Percentiles rank a stretch among this genome's conserved stretches.
Evolutionary conservation across 169 alveolate genomes (phyloP).

Genomic region (Miamiensis avidus): DNA sequence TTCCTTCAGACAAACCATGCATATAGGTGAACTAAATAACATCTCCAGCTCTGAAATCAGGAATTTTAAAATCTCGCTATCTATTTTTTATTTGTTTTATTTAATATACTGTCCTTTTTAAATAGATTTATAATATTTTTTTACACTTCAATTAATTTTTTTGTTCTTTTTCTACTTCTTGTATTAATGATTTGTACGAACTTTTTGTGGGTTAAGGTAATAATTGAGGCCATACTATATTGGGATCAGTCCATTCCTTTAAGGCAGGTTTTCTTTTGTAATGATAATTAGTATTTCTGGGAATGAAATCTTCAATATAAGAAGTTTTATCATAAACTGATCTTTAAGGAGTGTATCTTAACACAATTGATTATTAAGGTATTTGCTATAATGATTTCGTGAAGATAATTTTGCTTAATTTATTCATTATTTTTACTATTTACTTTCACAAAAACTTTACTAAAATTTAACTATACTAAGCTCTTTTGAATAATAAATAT

Average conservation of each 20-base stretch:
- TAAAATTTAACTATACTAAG: too few species aligned
- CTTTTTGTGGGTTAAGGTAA: slow-evolving; percentile 21
- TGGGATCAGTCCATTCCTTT: slow-evolving; percentile 59
- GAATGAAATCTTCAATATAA: slow-evolving; percentile 50
- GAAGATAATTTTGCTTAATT: too few species aligned
- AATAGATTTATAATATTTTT: too few species aligned
- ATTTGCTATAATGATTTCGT: too few species aligned
- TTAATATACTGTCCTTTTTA: background rate
- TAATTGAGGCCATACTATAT: slow-evolving; percentile 48
- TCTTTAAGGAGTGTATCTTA: slow-evolving; percentile 42
- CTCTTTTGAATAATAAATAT: too few species aligned
- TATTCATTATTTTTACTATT: too few species aligned
- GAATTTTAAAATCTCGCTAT: slow-evolving; percentile 21
- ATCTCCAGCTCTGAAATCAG: slow-evolving; percentile 57
- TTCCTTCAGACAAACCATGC: slow-evolving; percentile 36
- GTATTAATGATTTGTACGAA: slow-evolving; percentile 19
- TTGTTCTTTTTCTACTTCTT: slow-evolving; percentile 49
- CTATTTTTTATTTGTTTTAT: background rate
- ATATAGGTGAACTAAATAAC: slow-evolving; percentile 36
- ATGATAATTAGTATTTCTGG: slow-evolving; percentile 32
- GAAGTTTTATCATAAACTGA: slow-evolving; percentile 52
- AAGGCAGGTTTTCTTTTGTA: slow-evolving; percentile 35
- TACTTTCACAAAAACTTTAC: too few species aligned
- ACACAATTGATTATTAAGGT: slow-evolving; percentile 1
- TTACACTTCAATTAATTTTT: slow-evolving; percentile 14